Conservation (phyloP, 2,329 filamentous ascomycete species). For the Aurifilum marmelostoma region DNA sequence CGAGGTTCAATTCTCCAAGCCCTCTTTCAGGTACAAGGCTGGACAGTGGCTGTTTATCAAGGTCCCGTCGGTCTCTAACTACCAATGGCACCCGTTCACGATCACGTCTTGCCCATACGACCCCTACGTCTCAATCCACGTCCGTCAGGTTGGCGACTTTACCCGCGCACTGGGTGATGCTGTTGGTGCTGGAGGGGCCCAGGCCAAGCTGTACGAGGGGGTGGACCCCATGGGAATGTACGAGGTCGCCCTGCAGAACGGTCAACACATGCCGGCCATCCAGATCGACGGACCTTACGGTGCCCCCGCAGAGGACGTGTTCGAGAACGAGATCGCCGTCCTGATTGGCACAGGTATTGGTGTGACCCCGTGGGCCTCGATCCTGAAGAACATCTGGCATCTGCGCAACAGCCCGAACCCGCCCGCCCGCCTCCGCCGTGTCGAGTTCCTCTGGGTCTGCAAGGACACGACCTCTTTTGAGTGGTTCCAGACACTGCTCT, state of each 20-base stretch:
- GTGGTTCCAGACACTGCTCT: constrained; percentile 96
- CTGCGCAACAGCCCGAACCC: constrained; percentile 88
- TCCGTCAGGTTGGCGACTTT: constrained; percentile 96
- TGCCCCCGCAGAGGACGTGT: constrained; percentile 95
- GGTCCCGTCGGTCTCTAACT: constrained; percentile 81
- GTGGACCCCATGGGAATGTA: constrained; percentile 97
- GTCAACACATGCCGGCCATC: constrained; percentile 86
- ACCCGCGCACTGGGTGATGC: constrained; percentile 92
- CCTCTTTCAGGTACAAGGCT: constrained; percentile 96
- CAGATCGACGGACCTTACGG: constrained; percentile 96
- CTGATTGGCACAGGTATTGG: constrained; percentile 86
- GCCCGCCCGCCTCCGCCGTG: constrained; percentile 83
- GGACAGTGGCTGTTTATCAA: constrained; percentile 98
- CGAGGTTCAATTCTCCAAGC: constrained; percentile 96
- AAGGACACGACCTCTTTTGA: constrained; percentile 95
- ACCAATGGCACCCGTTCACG: constrained; percentile 98
- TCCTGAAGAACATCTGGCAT: constrained; percentile 98
- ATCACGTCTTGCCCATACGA: constrained; percentile 98
- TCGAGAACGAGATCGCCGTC: constrained; percentile 87
- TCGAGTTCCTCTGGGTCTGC: constrained; percentile 99
- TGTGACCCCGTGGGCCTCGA: constrained; percentile 84
- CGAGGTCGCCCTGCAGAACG: constrained; percentile 92
- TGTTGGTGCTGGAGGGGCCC: constrained; percentile 85
- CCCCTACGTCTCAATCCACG: constrained; percentile 90
- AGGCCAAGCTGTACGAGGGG: constrained; percentile 86